Conservation (phyloP, 345 rosid species). For the Pseudoturritis turrita region DNA sequence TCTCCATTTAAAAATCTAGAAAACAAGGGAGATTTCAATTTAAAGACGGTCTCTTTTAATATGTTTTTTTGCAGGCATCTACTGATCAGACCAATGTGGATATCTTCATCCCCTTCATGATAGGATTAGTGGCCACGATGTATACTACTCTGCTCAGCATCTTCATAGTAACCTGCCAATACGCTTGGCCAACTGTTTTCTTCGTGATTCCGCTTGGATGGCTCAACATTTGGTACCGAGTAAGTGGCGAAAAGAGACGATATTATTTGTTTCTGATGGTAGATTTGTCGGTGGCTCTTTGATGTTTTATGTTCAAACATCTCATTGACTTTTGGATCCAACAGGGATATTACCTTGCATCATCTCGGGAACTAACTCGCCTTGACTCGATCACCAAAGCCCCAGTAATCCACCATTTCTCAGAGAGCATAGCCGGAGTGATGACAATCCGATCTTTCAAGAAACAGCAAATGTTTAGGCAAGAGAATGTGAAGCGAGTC, state of each 20-base stretch:
- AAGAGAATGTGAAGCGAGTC: slow-evolving; percentile 70
- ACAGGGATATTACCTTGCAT: slow-evolving; percentile 81
- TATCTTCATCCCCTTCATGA: slow-evolving; percentile 66
- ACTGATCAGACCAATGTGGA: slow-evolving; percentile 89
- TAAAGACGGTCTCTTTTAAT: neutral
- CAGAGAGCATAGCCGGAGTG: slow-evolving; percentile 90
- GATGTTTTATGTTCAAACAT: neutral
- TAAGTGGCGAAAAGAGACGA: slow-evolving; percentile 25
- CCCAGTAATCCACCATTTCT: slow-evolving; percentile 93
- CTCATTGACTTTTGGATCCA: slow-evolving; percentile 5
- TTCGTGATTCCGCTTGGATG: slow-evolving; percentile 78
- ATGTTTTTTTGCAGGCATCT: slow-evolving; percentile 61
- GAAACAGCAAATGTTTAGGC: slow-evolving; percentile 51
- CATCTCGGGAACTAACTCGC: slow-evolving; percentile 89
- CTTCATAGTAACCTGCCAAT: slow-evolving; percentile 83
- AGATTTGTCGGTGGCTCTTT: neutral
- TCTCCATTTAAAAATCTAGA: neutral
- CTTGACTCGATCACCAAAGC: slow-evolving; percentile 98
- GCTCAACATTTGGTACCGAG: slow-evolving; percentile 88
- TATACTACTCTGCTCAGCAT: slow-evolving; percentile 70
- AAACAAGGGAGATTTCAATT: neutral
- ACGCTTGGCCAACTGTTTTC: slow-evolving; percentile 91
- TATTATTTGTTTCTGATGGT: neutral
- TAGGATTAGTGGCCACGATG: slow-evolving; percentile 58
- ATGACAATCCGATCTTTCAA: slow-evolving; percentile 78